Conservation (phyloP, 2,329 filamentous ascomycete species). For the Botryotinia narcissicola region DNA sequence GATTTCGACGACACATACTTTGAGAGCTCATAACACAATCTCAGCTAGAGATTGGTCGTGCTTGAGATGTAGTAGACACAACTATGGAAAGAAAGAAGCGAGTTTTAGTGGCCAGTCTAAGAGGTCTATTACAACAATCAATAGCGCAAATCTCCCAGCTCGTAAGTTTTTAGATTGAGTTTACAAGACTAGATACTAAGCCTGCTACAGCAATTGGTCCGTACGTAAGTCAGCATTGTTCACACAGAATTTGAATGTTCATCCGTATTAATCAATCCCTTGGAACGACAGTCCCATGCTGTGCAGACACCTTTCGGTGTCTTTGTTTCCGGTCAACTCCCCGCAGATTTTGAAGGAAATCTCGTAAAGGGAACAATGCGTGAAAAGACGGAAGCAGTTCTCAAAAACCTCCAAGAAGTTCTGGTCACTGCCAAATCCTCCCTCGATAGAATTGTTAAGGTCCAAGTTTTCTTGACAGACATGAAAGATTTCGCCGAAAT, state of each 20-base stretch:
- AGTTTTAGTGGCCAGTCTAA: background rate
- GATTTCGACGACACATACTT: background rate
- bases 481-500: constrained; percentile 87
- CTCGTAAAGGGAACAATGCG: constrained; percentile 49
- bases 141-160: constrained; percentile 12
- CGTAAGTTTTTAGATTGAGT: constrained; percentile 9
- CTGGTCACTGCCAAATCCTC: constrained; percentile 77
- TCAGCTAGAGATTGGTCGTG: background rate
- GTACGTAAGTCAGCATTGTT: constrained; percentile 49
- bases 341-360: constrained; percentile 34
- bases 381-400: constrained; percentile 61
- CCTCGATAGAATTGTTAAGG: constrained; percentile 82
- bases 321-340: constrained; percentile 59
- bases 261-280: background rate
- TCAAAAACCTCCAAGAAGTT: constrained; percentile 80
- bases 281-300: constrained; percentile 55
- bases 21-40: background rate
- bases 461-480: constrained; percentile 85
- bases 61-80: background rate
- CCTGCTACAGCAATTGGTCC: constrained; percentile 54
- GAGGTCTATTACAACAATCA: background rate
- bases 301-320: constrained; percentile 64
- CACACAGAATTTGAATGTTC: background rate
- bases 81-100: background rate
- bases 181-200: constrained; percentile 5